Conservation (phyloP, 768 basidiomycete genomes). For the Aureoboletus auriporus region DNA sequence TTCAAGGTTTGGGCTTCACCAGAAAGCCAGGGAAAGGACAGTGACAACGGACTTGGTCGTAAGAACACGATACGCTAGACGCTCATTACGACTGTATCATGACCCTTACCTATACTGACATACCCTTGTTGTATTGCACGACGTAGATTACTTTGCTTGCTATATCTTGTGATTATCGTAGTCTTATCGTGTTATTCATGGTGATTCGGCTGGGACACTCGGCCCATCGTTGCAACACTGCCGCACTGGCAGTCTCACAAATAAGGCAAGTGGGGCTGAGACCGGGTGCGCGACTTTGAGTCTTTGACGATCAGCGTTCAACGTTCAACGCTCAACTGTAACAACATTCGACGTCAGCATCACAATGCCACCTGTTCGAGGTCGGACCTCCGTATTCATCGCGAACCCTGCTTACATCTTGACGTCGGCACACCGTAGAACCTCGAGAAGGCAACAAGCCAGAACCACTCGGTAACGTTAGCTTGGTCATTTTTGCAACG, state of each 20-base stretch:
- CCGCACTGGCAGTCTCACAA: not conserved
- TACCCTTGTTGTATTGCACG: conserved; percentile 5
- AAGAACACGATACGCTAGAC: conserved; percentile 26
- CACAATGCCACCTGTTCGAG: conserved; percentile 24
- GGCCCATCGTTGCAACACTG: too few species aligned
- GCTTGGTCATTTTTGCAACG: conserved; percentile 53
- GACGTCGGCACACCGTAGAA: conserved; percentile 34
- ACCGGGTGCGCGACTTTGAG: too few species aligned
- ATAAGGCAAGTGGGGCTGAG: not conserved
- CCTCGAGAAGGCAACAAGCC: conserved; percentile 59
- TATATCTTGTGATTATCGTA: conserved; percentile 9
- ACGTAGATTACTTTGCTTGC: conserved; percentile 1
- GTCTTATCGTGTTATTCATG: not conserved
- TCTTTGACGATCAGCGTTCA: too few species aligned
- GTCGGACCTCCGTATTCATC: conserved; percentile 5
- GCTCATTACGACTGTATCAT: conserved; percentile 1
- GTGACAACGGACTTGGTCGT: conserved; percentile 18
- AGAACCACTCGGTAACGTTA: conserved; percentile 57
- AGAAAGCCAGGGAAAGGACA: conserved; percentile 13
- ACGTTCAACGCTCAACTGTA: not conserved
- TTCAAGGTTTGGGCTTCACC: conserved; percentile 59
- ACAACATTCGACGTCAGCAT: not conserved
- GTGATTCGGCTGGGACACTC: too few species aligned
- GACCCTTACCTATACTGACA: conserved; percentile 4
- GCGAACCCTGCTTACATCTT: not conserved